These are phyloP conservation scores for Imleria badia DNA, from an alignment of 768 basidiomycete species.

Conservation along the genomic window DNA sequence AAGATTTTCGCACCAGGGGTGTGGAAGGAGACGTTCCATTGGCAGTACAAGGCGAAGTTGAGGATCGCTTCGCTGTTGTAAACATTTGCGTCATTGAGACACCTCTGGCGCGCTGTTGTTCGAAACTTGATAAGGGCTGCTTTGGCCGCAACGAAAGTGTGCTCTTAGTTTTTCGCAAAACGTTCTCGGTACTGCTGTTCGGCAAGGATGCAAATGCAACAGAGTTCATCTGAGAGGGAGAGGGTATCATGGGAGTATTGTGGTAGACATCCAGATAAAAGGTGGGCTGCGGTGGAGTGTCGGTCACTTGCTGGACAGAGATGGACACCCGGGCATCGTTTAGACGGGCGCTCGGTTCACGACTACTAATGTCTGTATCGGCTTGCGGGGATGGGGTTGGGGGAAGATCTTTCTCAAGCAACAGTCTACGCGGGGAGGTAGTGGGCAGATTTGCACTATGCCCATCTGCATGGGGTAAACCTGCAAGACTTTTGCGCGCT, in stretches of 20 bases:
- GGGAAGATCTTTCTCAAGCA: constrained; percentile 49
- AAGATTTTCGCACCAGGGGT: constrained; percentile 53
- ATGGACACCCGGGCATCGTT: constrained; percentile 14
- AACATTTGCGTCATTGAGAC: constrained; percentile 54
- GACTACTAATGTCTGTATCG: not conserved
- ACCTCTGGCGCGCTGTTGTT: constrained; percentile 46
- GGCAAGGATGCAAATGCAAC: constrained; percentile 41
- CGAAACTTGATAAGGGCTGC: constrained; percentile 10
- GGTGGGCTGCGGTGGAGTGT: constrained; percentile 50
- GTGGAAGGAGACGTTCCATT: constrained; percentile 31
- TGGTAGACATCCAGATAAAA: constrained; percentile 60
- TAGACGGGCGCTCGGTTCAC: not conserved
- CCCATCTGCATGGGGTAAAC: constrained; percentile 20
- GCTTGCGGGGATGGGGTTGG: constrained; percentile 37
- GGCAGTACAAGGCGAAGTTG: constrained; percentile 33
- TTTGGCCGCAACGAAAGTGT: constrained; percentile 34
- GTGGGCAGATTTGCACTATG: constrained; percentile 23
- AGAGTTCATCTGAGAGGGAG: constrained; percentile 48
- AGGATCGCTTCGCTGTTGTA: constrained; percentile 44
- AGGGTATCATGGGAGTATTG: constrained; percentile 43
- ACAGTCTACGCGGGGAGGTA: constrained; percentile 4
- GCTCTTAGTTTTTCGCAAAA: constrained; percentile 54
- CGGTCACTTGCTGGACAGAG: constrained; percentile 18
- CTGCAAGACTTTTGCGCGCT: constrained; percentile 31
- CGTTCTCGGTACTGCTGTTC: constrained; percentile 11